Evolutionary conservation across 2,329 filamentous ascomycete species (phyloP).

Genomic region (Blastomyces silverae): DNA sequence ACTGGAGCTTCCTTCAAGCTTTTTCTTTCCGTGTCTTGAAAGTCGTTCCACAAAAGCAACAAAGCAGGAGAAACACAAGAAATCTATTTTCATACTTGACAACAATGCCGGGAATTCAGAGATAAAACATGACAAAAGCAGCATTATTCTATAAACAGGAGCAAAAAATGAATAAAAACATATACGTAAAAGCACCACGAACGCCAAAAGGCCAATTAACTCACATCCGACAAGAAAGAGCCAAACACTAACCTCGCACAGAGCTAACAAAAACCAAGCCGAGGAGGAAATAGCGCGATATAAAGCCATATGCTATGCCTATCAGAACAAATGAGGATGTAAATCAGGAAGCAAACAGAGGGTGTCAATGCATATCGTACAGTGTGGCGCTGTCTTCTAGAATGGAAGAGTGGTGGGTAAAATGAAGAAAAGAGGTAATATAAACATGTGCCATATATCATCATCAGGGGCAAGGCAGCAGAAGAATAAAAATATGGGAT

Average conservation of each 20-base stretch:
- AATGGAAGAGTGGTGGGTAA: not conserved
- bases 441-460: not conserved
- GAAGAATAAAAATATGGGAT: not conserved
- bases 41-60: not conserved
- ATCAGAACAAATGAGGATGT: not conserved
- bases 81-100: not conserved
- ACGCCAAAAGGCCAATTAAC: not conserved
- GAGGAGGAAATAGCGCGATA: not conserved
- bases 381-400: not conserved
- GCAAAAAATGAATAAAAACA: not conserved
- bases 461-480: not conserved
- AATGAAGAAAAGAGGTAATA: not conserved
- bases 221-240: not conserved
- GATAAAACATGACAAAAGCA: not conserved
- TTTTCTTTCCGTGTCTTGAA: not conserved
- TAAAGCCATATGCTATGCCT: not conserved
- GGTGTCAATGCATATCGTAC: not conserved
- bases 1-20: not conserved
- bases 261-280: not conserved
- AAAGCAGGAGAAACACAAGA: not conserved
- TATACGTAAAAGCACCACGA: not conserved
- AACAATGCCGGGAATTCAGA: not conserved
- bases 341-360: not conserved
- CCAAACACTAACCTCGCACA: not conserved
- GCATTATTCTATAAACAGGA: not conserved